Percentiles rank a stretch among this genome's conserved stretches.
Evolutionary conservation across 768 basidiomycete species (phyloP).

Genomic region (Serendipita sp.): DNA sequence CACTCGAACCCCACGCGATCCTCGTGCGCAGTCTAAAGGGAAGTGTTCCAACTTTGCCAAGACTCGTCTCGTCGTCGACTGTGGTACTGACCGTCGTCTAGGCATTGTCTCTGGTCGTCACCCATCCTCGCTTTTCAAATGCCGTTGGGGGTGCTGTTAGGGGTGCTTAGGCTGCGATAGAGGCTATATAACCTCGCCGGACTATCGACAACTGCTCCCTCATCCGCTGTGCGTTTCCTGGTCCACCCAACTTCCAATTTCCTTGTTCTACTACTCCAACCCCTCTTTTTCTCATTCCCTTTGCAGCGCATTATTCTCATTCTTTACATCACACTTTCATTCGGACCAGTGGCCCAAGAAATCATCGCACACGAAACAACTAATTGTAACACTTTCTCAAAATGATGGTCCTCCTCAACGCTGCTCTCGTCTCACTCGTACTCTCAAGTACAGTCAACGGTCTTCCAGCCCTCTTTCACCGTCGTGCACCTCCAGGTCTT

Average conservation of each 20-base stretch:
- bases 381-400: background rate
- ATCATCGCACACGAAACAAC: too few relatives aligned
- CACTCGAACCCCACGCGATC: too few relatives aligned
- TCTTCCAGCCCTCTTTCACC: background rate
- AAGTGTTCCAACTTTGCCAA: too few relatives aligned
- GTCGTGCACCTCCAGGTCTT: background rate
- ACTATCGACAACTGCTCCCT: background rate
- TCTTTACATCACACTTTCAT: background rate
- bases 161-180: background rate
- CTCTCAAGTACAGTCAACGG: background rate
- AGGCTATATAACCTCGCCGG: background rate
- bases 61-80: too few relatives aligned
- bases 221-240: slow-evolving; percentile 5
- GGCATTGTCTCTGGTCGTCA: too few relatives aligned
- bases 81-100: too few relatives aligned
- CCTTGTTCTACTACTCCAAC: background rate
- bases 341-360: too few relatives aligned
- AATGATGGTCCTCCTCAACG: background rate
- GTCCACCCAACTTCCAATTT: background rate
- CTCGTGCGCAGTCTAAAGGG: too few relatives aligned
- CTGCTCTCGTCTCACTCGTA: background rate
- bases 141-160: background rate
- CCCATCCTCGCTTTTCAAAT: too few relatives aligned
- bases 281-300: background rate
- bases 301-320: background rate